Evolutionary conservation across 805 yeast genomes (phyloP).

Genomic region (Candida ponderosae): DNA sequence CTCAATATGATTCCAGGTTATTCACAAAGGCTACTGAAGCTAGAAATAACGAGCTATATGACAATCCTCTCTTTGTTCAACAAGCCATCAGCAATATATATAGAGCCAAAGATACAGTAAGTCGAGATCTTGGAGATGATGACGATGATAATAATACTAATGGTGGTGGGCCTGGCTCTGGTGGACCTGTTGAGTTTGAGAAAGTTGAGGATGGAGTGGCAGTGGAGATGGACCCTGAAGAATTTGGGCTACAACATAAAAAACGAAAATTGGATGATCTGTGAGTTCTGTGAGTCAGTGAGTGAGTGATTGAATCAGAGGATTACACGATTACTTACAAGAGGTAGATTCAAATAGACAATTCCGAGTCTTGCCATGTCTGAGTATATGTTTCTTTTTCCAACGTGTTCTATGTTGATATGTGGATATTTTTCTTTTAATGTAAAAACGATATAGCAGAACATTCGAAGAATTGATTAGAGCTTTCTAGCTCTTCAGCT

Average conservation of each 20-base stretch:
- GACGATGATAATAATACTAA: slow-evolving; percentile 13
- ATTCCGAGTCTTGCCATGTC: too few relatives aligned
- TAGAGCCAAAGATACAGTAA: slow-evolving; percentile 22
- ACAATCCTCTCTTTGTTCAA: slow-evolving; percentile 49
- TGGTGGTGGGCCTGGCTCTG: slow-evolving; percentile 15
- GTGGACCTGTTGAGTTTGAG: slow-evolving; percentile 42
- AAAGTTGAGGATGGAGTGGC: slow-evolving; percentile 18
- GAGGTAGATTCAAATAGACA: too few relatives aligned
- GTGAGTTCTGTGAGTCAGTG: not conserved
- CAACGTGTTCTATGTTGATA: too few relatives aligned
- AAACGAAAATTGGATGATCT: slow-evolving; percentile 6
- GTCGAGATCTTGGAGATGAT: slow-evolving; percentile 12
- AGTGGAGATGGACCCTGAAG: slow-evolving; percentile 4
- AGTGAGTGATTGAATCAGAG: not conserved
- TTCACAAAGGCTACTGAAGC: slow-evolving; percentile 39
- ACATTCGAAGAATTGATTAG: too few relatives aligned
- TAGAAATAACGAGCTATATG: slow-evolving; percentile 43
- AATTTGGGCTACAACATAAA: slow-evolving; percentile 17
- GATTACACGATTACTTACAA: too few relatives aligned
- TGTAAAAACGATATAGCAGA: too few relatives aligned
- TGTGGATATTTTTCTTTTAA: too few relatives aligned
- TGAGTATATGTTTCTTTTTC: too few relatives aligned
- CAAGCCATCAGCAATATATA: slow-evolving; percentile 44
- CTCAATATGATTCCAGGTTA: slow-evolving; percentile 52
- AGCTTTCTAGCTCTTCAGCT: too few relatives aligned